phyloP scores from a whole-genome alignment of 768 basidiomycete species.

The Termitomyces sp. region DNA sequence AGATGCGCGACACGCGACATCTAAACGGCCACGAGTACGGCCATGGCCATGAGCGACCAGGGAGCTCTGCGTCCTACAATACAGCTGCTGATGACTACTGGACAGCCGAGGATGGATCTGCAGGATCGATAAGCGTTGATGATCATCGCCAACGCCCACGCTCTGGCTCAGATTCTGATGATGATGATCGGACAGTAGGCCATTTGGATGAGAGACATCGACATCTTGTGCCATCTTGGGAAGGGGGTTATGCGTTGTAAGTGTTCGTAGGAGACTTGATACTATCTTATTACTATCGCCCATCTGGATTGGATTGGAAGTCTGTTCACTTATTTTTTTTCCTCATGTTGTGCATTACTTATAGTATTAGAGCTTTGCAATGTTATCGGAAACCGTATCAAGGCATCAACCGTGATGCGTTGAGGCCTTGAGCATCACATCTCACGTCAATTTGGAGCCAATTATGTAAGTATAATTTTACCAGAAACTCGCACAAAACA shows the following conservation, averaged over 20 bases:
- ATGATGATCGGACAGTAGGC: slow-evolving; percentile 21
- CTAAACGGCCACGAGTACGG: slow-evolving; percentile 15
- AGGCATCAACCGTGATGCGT: not conserved
- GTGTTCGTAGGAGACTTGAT: slow-evolving; percentile 5
- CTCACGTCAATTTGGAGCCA: not conserved
- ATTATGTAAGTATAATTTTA: not conserved
- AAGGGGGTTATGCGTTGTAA: slow-evolving; percentile 37
- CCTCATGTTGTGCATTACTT: slow-evolving; percentile 6
- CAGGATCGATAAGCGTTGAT: not conserved
- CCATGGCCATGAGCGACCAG: slow-evolving; percentile 23
- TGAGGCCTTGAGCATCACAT: too few species aligned
- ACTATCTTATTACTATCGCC: slow-evolving; percentile 19
- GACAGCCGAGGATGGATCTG: slow-evolving; percentile 19
- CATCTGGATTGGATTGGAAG: slow-evolving; percentile 25
- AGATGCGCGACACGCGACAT: slow-evolving; percentile 16
- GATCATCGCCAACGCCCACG: not conserved
- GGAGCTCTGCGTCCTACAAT: slow-evolving; percentile 35
- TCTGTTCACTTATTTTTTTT: slow-evolving; percentile 10
- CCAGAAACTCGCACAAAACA: slow-evolving; percentile 2
- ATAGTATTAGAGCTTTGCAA: slow-evolving; percentile 19
- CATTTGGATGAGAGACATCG: slow-evolving; percentile 12
- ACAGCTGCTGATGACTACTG: slow-evolving; percentile 41
- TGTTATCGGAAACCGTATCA: slow-evolving; percentile 11
- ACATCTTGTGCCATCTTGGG: slow-evolving; percentile 27
- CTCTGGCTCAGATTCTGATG: slow-evolving; percentile 9